Conservation (phyloP, 768 basidiomycete species). For the Leccinum boreale region DNA sequence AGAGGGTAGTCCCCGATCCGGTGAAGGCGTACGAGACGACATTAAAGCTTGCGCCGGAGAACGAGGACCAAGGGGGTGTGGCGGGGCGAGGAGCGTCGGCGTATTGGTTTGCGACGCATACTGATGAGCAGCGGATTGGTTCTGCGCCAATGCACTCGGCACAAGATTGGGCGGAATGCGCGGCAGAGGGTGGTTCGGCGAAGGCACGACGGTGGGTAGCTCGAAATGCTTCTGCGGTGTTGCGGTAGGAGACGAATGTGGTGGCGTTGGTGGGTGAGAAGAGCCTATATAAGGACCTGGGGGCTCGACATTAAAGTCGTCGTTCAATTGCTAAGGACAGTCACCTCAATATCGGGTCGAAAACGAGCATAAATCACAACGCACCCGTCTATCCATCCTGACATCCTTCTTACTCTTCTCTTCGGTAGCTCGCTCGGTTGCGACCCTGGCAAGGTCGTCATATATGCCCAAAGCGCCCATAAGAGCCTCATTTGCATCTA, state of each 20-base stretch:
- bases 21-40: conserved; percentile 71
- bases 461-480: conserved; percentile 67
- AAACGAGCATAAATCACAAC: conserved; percentile 22
- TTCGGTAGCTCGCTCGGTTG: conserved; percentile 49
- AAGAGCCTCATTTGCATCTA: conserved; percentile 72
- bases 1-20: conserved; percentile 38
- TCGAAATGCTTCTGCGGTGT: conserved; percentile 33
- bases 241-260: conserved; percentile 22
- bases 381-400: conserved; percentile 63
- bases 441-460: conserved; percentile 76
- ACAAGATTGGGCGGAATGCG: conserved; percentile 33
- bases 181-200: conserved; percentile 36
- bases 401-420: conserved; percentile 69
- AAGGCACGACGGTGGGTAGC: conserved; percentile 29
- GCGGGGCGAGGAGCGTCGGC: conserved; percentile 52
- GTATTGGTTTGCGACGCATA: conserved; percentile 27
- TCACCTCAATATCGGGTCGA: conserved; percentile 18
- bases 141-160: conserved; percentile 14
- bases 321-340: conserved; percentile 19
- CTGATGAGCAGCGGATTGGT: conserved; percentile 14
- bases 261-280: conserved; percentile 31
- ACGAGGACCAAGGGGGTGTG: conserved; percentile 73
- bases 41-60: conserved; percentile 45
- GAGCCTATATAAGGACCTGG: conserved; percentile 19
- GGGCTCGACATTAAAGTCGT: conserved; percentile 21